These are phyloP conservation scores for Alternaria atra DNA, from an alignment of 2,329 filamentous ascomycete species.

Conservation along the genomic window DNA sequence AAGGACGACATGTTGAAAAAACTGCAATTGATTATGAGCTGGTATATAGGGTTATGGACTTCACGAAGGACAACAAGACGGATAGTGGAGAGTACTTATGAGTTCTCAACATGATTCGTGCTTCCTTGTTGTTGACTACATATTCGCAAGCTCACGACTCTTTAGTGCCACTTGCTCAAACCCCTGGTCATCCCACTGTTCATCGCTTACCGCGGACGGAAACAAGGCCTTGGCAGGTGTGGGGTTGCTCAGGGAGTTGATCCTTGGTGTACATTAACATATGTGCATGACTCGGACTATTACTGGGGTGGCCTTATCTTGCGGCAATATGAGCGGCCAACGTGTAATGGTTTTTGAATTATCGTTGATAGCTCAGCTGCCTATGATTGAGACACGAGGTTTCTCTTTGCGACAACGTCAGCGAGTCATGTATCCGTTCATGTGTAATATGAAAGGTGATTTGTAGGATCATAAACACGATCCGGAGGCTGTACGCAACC, in stretches of 20 bases:
- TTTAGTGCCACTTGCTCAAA: neutral
- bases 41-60: neutral
- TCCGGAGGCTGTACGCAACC: no score
- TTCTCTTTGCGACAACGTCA: neutral
- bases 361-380: neutral
- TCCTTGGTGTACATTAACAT: slow-evolving; percentile 7
- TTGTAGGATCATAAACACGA: neutral
- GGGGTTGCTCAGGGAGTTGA: neutral
- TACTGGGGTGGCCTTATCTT: neutral
- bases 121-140: neutral
- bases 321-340: neutral
- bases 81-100: neutral
- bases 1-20: neutral
- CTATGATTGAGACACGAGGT: no score
- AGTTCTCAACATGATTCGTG: neutral
- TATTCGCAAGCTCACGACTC: neutral
- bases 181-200: neutral
- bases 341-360: neutral
- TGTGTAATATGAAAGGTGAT: neutral
- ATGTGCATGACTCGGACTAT: neutral
- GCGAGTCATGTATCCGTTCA: neutral
- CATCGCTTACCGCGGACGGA: neutral
- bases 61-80: neutral
- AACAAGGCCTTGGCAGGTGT: neutral
- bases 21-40: neutral